phyloP scores from a whole-genome alignment of 257 asterid genomes.

The Salvia splendens region DNA sequence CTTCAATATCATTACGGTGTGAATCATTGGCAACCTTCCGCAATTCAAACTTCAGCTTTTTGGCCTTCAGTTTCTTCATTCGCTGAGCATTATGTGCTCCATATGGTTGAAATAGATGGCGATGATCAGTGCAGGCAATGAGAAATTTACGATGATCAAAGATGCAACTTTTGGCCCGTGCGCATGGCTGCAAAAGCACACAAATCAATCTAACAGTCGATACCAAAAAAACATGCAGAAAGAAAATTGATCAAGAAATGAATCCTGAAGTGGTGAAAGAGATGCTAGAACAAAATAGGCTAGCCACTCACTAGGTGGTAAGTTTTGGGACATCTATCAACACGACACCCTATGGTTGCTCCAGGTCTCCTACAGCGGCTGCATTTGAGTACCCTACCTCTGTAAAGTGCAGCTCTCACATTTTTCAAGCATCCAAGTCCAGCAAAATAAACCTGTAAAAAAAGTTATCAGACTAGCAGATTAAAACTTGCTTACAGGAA shows the following conservation, averaged over 20 bases:
- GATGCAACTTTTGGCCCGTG: constrained; percentile 85
- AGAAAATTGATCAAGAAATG: constrained; percentile 22
- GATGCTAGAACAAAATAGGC: constrained; percentile 21
- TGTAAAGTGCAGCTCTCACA: constrained; percentile 94
- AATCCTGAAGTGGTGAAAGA: constrained; percentile 15
- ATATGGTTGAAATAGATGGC: constrained; percentile 88
- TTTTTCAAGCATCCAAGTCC: constrained; percentile 98
- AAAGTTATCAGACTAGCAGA: constrained; percentile 19
- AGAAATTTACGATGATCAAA: constrained; percentile 98
- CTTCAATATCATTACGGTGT: constrained; percentile 83
- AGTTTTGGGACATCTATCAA: constrained; percentile 97
- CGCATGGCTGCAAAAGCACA: constrained; percentile 79
- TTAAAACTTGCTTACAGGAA: constrained; percentile 27
- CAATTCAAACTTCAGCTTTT: constrained; percentile 72
- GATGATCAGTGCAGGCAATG: constrained; percentile 94
- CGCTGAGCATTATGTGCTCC: constrained; percentile 60
- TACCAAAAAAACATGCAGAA: constrained; percentile 18
- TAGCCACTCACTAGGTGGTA: constrained; percentile 82
- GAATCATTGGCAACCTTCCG: constrained; percentile 80
- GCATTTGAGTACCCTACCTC: constrained; percentile 94
- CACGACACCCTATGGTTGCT: constrained; percentile 99
- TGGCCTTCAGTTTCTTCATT: constrained; percentile 72
- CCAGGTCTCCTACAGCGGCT: constrained; percentile 97
- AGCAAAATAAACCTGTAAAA: constrained; percentile 94
- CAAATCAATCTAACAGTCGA: constrained; percentile 22